A percentile compares a stretch with the other conserved stretches of the same genome.
Evolutionary conservation across 352 stramenopile species (phyloP).

Genomic region (Globisporangium cederbergense): DNA sequence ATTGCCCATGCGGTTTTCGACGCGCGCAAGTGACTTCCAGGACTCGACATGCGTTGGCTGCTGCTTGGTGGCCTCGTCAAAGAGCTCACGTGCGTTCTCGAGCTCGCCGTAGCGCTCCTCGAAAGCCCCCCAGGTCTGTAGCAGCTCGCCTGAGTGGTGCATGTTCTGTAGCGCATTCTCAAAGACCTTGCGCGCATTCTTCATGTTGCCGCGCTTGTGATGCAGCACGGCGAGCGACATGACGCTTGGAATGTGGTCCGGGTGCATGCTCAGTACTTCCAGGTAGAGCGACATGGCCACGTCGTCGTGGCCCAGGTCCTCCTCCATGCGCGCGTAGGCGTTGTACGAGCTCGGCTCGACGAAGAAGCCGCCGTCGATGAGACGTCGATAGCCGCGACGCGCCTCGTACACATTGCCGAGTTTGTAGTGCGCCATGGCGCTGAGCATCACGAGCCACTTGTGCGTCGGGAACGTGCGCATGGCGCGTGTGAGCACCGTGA

Average conservation of each 20-base stretch:
- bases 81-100: conserved; percentile 69
- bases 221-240: conserved; percentile 75
- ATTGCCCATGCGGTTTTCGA: conserved; percentile 61
- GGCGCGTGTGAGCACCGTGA: conserved; percentile 62
- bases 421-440: conserved; percentile 75
- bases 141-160: conserved; percentile 50
- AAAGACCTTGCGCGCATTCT: conserved; percentile 57
- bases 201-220: conserved; percentile 42
- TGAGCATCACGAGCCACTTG: conserved; percentile 81
- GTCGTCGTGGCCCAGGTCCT: conserved; percentile 71
- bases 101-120: conserved; percentile 72
- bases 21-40: conserved; percentile 64
- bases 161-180: conserved; percentile 56
- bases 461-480: conserved; percentile 70
- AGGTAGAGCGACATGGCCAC: conserved; percentile 60
- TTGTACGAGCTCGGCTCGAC: conserved; percentile 77
- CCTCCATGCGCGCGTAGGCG: conserved; percentile 82
- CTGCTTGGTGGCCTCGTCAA: conserved; percentile 64
- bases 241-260: conserved; percentile 72
- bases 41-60: conserved; percentile 61
- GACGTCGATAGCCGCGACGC: conserved; percentile 57
- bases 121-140: conserved; percentile 72
- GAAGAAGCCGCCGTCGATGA: conserved; percentile 71
- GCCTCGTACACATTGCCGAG: conserved; percentile 76
- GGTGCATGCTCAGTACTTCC: conserved; percentile 51